Evolutionary conservation across 805 yeast species (phyloP).

Genomic region (Nakazawaea molendinolei): DNA sequence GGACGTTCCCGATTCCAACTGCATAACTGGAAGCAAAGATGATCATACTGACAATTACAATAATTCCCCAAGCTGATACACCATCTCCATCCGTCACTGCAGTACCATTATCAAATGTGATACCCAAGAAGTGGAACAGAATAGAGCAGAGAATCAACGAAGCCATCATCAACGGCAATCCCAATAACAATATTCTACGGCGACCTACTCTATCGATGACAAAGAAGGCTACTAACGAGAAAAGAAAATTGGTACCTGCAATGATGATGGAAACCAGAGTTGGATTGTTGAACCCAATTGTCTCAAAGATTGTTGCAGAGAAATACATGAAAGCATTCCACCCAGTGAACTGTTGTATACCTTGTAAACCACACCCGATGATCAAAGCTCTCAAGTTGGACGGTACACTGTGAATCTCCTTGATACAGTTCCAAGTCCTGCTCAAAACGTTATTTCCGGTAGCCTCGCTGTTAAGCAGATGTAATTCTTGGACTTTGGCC

Average conservation of each 20-base stretch:
- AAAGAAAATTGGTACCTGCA: constrained; percentile 50
- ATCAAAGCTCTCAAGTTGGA: constrained; percentile 46
- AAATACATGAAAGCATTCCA: constrained; percentile 54
- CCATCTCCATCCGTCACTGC: constrained; percentile 15
- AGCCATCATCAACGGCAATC: constrained; percentile 39
- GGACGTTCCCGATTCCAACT: constrained; percentile 48
- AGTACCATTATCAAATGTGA: constrained; percentile 24
- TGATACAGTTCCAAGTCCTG: constrained; percentile 33
- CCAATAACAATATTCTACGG: constrained; percentile 37
- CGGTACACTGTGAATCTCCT: constrained; percentile 32
- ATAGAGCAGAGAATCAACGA: constrained; percentile 46
- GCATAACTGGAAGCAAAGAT: constrained; percentile 46
- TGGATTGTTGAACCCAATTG: constrained; percentile 44
- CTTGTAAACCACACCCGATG: constrained; percentile 51
- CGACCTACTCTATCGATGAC: constrained; percentile 47
- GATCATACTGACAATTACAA: constrained; percentile 39
- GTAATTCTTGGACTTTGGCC: constrained; percentile 38
- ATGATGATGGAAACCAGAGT: constrained; percentile 48
- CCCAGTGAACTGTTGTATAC: constrained; percentile 51
- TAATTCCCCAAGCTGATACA: constrained; percentile 34
- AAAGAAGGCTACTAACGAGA: constrained; percentile 41
- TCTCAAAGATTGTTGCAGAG: constrained; percentile 47
- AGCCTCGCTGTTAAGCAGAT: constrained; percentile 15
- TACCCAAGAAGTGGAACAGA: constrained; percentile 38
- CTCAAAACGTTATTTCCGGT: constrained; percentile 18